These are phyloP conservation scores for Colletotrichum destructivum DNA, from an alignment of 2,329 filamentous ascomycete species.

Conservation along the genomic window DNA sequence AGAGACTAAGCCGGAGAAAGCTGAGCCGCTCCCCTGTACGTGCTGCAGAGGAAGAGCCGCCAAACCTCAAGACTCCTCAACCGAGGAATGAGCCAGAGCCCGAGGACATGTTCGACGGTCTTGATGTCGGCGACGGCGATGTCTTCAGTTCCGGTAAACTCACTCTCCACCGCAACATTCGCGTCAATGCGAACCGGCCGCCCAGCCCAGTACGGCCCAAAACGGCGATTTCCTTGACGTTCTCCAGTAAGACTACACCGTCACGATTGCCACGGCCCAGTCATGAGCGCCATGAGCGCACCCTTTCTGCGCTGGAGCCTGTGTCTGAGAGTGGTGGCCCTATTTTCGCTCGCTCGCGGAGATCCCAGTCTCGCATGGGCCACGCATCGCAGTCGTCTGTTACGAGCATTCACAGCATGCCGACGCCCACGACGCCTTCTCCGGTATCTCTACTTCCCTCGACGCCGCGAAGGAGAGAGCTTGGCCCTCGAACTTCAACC, in stretches of 20 bases:
- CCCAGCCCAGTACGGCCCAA: constrained; percentile 80
- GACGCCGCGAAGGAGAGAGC: constrained; percentile 73
- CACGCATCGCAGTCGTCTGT: constrained; percentile 80
- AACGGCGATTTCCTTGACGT: constrained; percentile 88
- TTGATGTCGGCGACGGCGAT: constrained; percentile 89
- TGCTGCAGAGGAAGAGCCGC: constrained; percentile 56
- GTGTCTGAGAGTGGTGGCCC: constrained; percentile 91
- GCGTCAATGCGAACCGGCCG: constrained; percentile 81
- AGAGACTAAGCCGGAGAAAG: constrained; percentile 81
- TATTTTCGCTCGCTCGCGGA: constrained; percentile 68
- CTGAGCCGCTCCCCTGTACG: constrained; percentile 71
- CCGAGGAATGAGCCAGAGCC: constrained; percentile 60
- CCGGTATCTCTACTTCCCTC: constrained; percentile 68
- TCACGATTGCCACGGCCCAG: constrained; percentile 87
- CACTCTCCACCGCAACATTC: constrained; percentile 91
- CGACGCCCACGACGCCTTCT: constrained; percentile 72
- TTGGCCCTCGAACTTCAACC: constrained; percentile 69
- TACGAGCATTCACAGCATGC: constrained; percentile 74
- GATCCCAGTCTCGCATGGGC: constrained; percentile 77
- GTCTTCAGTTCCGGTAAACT: constrained; percentile 85
- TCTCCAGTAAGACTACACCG: constrained; percentile 82
- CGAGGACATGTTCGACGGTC: constrained; percentile 88
- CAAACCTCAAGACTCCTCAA: constrained; percentile 50
- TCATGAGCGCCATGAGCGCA: constrained; percentile 71
- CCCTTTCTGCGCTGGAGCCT: constrained; percentile 86